Base-by-base conservation (phyloP, 495 filamentous ascomycete species). In the Mycothermus thermophilus region DNA sequence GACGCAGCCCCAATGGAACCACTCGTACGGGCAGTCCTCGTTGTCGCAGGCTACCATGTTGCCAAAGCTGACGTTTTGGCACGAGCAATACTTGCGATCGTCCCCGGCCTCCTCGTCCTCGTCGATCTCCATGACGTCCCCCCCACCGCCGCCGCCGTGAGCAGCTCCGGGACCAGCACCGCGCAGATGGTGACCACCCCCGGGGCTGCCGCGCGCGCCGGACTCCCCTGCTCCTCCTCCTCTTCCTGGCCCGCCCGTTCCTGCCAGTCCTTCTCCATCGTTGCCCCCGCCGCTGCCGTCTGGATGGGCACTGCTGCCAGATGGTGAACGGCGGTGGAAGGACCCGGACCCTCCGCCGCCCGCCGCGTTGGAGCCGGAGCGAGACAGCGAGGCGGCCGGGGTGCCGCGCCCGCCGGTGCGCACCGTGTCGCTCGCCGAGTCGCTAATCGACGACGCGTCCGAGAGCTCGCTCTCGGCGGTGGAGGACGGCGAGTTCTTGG, bases 1-100 rank as follows among this genome's bases (percentile, higher is more conserved):
- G 32, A 96, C 87, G 52, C 90, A 97, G 42, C 69, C 77, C 85
- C 87, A 96, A 64, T 97, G 90, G 58, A 97, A 97, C 90, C 90
- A 97, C 61, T 96, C 88, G 55, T 75, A 90, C 16, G 79, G 75
- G 62, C 90, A 97, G 37, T 78, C 67, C 28, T 83, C 79, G 44
- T 96, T 94, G 60, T 97, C 90, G 58, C 90, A 97, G 3, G 85
- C 90, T 20, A 97, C 88, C 90, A 97, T 97, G 51, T 95, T 83
- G 26, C 90, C 90, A 62, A 81, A 88, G 55, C 82, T 92, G 38
- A 94, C 82, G 43, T 78, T 82, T 51, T 90, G 80, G 55, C 90
- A 97, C 17, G 78, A 71, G 59, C 90, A 97, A 56, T 97, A 97
- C 41, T 87, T 80, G 48, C 75, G 75, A 30, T 83, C 77, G 59